Evolutionary conservation across 2,329 filamentous ascomycete species (phyloP).

Genomic region (Chaetomium sp.): DNA sequence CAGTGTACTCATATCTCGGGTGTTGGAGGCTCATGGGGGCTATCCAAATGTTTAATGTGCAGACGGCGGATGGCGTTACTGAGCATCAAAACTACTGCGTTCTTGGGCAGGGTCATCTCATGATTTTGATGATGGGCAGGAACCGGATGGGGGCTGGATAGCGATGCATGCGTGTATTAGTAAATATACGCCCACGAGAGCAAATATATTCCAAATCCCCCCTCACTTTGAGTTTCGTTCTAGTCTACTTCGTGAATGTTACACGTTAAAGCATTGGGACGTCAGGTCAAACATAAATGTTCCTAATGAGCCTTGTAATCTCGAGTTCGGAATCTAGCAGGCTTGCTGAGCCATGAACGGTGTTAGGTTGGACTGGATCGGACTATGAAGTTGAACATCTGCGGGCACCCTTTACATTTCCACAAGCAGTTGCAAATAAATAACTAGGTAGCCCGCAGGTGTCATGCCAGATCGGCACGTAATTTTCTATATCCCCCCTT

Average conservation of each 20-base stretch:
- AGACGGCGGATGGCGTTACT: conserved; percentile 53
- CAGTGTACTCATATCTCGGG: conserved; percentile 43
- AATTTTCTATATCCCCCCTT: background rate
- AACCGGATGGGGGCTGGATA: conserved; percentile 46
- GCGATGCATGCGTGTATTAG: conserved; percentile 49
- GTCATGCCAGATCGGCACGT: background rate
- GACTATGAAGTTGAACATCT: background rate
- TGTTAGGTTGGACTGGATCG: background rate
- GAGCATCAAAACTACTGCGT: conserved; percentile 53
- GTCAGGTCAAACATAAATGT: too few relatives aligned
- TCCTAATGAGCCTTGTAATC: too few relatives aligned
- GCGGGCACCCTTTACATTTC: background rate
- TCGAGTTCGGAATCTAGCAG: background rate
- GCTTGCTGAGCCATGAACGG: background rate
- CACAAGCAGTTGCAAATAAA: background rate
- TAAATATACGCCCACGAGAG: conserved; percentile 39
- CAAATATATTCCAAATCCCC: conserved; percentile 51
- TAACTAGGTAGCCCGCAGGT: too few relatives aligned
- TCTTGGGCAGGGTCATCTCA: conserved; percentile 43
- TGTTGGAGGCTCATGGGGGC: conserved; percentile 38
- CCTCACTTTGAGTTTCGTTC: conserved; percentile 45
- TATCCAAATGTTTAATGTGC: conserved; percentile 50
- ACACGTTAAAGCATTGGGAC: background rate
- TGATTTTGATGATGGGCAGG: conserved; percentile 50
- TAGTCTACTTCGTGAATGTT: background rate